These are phyloP conservation scores for Boletus pseudopeckii DNA, from an alignment of 768 basidiomycete species.

Conservation along the genomic window DNA sequence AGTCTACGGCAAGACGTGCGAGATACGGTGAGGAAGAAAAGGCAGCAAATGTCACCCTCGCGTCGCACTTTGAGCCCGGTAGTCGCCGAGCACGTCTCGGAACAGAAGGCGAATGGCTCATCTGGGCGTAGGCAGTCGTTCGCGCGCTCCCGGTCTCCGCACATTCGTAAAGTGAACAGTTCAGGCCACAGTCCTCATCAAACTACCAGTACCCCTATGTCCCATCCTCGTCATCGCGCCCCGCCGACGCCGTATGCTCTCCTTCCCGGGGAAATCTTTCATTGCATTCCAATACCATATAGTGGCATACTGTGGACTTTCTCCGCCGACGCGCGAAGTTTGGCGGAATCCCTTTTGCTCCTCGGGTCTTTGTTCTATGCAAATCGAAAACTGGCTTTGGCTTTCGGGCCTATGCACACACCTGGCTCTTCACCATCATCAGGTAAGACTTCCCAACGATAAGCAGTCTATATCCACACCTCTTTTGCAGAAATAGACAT, in stretches of 20 bases:
- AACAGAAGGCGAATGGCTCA: constrained; percentile 34
- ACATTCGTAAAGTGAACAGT: constrained; percentile 34
- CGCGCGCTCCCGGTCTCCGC: constrained; percentile 73
- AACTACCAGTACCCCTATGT: constrained; percentile 38
- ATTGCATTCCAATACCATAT: constrained; percentile 45
- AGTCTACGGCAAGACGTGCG: constrained; percentile 27
- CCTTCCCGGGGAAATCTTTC: constrained; percentile 47
- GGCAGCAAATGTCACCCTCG: constrained; percentile 22
- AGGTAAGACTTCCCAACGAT: constrained; percentile 38
- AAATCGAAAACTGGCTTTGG: constrained; percentile 37
- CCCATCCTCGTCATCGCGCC: constrained; percentile 41
- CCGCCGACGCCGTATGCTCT: constrained; percentile 28
- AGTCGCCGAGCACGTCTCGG: constrained; percentile 28
- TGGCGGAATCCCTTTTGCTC: constrained; percentile 63
- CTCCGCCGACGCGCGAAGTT: constrained; percentile 58
- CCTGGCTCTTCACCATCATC: constrained; percentile 46
- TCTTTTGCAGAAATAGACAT: constrained; percentile 50
- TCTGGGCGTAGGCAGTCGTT: constrained; percentile 46
- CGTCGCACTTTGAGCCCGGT: constrained; percentile 25
- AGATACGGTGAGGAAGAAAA: constrained; percentile 28
- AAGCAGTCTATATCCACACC: constrained; percentile 1
- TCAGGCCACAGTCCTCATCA: constrained; percentile 36
- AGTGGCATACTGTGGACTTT: constrained; percentile 41
- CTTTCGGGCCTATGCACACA: constrained; percentile 8
- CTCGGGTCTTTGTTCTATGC: constrained; percentile 60